A percentile compares a stretch with the other conserved stretches of the same genome.
Conservation (phyloP, 345 rosid species). For the Trapa incisa region DNA sequence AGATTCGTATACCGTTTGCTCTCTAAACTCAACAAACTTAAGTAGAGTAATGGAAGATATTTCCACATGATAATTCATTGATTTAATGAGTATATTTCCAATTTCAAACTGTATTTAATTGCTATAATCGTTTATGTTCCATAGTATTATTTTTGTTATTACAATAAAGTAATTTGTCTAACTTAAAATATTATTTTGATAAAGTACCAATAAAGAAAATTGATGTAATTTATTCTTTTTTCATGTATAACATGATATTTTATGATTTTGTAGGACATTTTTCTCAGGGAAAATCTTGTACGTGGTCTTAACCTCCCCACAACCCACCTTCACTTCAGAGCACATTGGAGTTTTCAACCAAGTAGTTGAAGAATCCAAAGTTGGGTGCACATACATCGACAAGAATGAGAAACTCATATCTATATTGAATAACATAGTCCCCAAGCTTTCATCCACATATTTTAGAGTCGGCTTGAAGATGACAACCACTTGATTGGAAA, state of each 20-base stretch:
- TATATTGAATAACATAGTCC: slow-evolving; percentile 34
- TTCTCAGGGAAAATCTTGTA: slow-evolving; percentile 78
- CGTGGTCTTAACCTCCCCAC: slow-evolving; percentile 28
- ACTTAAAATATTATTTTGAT: too few relatives aligned
- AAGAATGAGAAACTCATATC: slow-evolving; percentile 29
- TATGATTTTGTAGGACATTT: slow-evolving; percentile 39
- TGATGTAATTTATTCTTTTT: too few relatives aligned
- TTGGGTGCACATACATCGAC: slow-evolving; percentile 39
- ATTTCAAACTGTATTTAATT: too few relatives aligned
- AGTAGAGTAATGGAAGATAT: slow-evolving; percentile 40
- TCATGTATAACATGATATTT: too few relatives aligned
- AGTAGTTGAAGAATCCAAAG: slow-evolving; percentile 37
- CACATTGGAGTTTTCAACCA: slow-evolving; percentile 38
- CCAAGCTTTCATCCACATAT: slow-evolving; percentile 26
- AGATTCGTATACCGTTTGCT: slow-evolving; percentile 35
- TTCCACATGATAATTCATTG: slow-evolving; percentile 34
- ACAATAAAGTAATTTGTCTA: too few relatives aligned
- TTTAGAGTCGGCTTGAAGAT: slow-evolving; percentile 32
- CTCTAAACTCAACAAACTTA: slow-evolving; percentile 36
- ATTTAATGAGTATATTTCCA: too few relatives aligned
- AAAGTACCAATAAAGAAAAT: too few relatives aligned
- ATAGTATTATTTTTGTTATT: too few relatives aligned
- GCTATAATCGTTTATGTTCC: too few relatives aligned
- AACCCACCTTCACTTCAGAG: slow-evolving; percentile 5
- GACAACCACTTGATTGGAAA: slow-evolving; percentile 54